Base-by-base conservation (phyloP, 441 rosid species). In the Populus hybrid region DNA sequence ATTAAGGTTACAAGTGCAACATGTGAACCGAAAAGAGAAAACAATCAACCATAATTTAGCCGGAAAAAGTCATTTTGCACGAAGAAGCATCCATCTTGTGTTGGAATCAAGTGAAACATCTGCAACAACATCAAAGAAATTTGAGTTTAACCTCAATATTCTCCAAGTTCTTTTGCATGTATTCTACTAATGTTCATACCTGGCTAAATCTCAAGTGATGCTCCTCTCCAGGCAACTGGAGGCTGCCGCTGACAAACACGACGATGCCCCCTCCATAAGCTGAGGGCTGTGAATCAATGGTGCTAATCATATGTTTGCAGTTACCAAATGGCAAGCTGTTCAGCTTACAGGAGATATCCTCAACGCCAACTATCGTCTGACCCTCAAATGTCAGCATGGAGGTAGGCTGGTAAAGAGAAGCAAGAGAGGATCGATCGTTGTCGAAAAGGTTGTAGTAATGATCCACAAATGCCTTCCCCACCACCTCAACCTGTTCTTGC, bases 31-130 rank as follows among this genome's bases (percentile, higher is more conserved):
- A 46, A 50, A 9, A 30, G 6, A 1, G n/a, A 42, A 65, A 35
- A 34, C 64, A 73, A 35, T 89, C 80, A 89, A 77, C 91, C 92
- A 70, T 93, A 93, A 79, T 91, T 93, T 61, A 93, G 94, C 64
- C 94, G 92, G 64, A 95, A 95, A 67, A 95, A 91, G 88, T 93
- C 98, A 78, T 95, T 95, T 81, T 89, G 93, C 81, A 91, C 89
- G 76, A 84, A 90, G 84, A 88, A 88, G 78, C 84, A 86, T 79
- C 98, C 95, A 76, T 84, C 82, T 9, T n/a, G 71, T 23, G 75
- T 64, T 0, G 98, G 91, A 63, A 88, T 79, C 84, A 95, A 84
- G 79, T 95, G 97, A 83, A 95, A 93, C 90, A 90, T 89, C 98
- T 95, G 92, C 88, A 85, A 71, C 68, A 74, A 14, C 14, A 78